A percentile compares a stretch with the other conserved stretches of the same genome.
These are phyloP conservation scores for Globisporangium solare DNA, from an alignment of 352 stramenopile species.

Conservation along the genomic window DNA sequence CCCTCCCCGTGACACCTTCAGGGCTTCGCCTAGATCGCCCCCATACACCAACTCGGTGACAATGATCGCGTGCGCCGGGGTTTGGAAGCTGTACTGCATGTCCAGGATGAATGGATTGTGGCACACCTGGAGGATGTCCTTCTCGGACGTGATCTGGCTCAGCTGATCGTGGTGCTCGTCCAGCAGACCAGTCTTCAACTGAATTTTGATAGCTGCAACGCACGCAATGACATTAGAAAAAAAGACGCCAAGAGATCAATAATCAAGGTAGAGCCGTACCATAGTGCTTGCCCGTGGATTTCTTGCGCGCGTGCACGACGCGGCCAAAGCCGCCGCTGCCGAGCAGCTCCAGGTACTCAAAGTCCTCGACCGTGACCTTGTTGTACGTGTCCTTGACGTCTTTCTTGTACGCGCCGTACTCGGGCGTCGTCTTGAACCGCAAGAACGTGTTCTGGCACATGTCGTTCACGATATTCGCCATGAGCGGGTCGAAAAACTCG, in stretches of 20 bases:
- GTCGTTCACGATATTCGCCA: constrained; percentile 62
- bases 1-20: constrained; percentile 64
- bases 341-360: constrained; percentile 81
- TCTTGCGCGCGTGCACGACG: constrained; percentile 87
- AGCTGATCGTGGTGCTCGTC: constrained; percentile 83
- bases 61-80: constrained; percentile 78
- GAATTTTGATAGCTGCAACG: constrained; percentile 86
- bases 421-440: constrained; percentile 64
- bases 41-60: constrained; percentile 84
- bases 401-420: constrained; percentile 71
- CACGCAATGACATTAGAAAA: not conserved
- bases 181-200: constrained; percentile 86
- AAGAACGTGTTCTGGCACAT: constrained; percentile 82
- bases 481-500: constrained; percentile 69
- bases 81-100: constrained; percentile 91
- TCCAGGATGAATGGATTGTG: constrained; percentile 88
- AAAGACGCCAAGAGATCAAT: not conserved
- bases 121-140: constrained; percentile 83
- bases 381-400: constrained; percentile 86
- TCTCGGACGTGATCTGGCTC: constrained; percentile 86
- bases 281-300: constrained; percentile 88
- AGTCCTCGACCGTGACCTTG: constrained; percentile 80
- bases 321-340: constrained; percentile 89
- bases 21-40: constrained; percentile 70
- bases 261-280: constrained; percentile 25